Percentiles rank a stretch among this genome's conserved stretches.
These are phyloP conservation scores for Pleurotus platypus DNA, from an alignment of 768 basidiomycete species.

Conservation along the genomic window DNA sequence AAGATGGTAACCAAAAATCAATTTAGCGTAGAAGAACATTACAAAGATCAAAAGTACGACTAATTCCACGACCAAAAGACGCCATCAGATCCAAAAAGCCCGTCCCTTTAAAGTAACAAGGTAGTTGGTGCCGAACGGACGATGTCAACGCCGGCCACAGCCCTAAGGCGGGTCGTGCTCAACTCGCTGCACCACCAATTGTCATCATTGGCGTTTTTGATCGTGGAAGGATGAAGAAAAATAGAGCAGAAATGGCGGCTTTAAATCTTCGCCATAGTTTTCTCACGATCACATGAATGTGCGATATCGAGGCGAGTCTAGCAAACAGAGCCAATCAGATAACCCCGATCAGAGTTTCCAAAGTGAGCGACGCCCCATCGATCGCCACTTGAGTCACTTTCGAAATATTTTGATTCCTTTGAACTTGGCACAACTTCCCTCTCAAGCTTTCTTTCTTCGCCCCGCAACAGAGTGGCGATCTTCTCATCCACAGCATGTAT, in stretches of 20 bases:
- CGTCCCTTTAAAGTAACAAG: slow-evolving; percentile 65
- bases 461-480: too few relatives aligned
- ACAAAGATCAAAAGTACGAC: too few relatives aligned
- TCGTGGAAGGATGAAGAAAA: slow-evolving; percentile 41
- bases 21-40: too few relatives aligned
- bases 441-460: neutral
- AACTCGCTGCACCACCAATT: slow-evolving; percentile 53
- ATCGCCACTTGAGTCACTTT: neutral
- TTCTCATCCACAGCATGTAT: too few relatives aligned
- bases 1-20: too few relatives aligned
- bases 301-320: too few relatives aligned
- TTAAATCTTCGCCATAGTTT: neutral
- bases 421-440: neutral
- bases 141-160: slow-evolving; percentile 52
- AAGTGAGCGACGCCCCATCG: neutral
- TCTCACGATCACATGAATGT: neutral
- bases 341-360: neutral
- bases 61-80: slow-evolving; percentile 25
- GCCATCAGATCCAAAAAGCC: slow-evolving; percentile 52
- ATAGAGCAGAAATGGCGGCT: neutral
- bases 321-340: neutral
- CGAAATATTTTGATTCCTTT: neutral
- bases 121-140: slow-evolving; percentile 59
- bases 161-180: slow-evolving; percentile 40
- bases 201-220: slow-evolving; percentile 51